Evolutionary conservation across 1,284 basidiomycete species (phyloP), one percentile per base, ranked within the genome.

Genomic region (Lentinus polychrous): DNA sequence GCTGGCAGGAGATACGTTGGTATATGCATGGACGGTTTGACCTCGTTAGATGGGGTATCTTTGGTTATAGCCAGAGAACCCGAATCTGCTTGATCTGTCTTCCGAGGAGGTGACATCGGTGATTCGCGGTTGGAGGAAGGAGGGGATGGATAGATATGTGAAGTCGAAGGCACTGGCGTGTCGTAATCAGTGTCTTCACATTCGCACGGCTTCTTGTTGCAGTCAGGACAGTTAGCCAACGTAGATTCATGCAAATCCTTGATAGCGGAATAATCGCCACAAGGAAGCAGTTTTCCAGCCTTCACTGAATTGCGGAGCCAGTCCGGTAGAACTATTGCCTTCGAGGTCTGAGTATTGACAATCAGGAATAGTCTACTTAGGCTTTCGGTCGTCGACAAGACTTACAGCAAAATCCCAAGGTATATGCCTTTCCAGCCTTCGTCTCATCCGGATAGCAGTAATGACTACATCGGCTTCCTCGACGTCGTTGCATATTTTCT

Each of bases 401-500:
- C 82, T 60, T 60, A 86, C 86, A 20, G 83, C 81, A 32, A 79
- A 55, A 2, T 71, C 64, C 81, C 81, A 83, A 34, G 72, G 59
- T 10, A 89, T 49, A 60, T 88, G 84, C 46, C 86, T 70, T 62
- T 86, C 79, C 2, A 90, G 66, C 3, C 87, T 74, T 52, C 75
- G 73, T 51, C 72, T 71, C 78, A 86, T 87, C 31, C 63, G 71
- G 23, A 88, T 68, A 14, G 69, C 73, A 3, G 86, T 86, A 45
- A 90, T 59, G 36, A 90, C 66, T 24, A 88, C 68, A 45, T 87
- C 75, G 2, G 84, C 81, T 8, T 77, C 70, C n/a, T 71, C 61
- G 2, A 65, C 55, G 42, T 71, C 58, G 8, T 55, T 52, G 47
- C 71, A 72, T 12, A 79, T 57, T 44, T 70, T 59, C 15, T 60